Base-by-base conservation (phyloP, 1,284 basidiomycete species). In the Hymenochaete sp. region DNA sequence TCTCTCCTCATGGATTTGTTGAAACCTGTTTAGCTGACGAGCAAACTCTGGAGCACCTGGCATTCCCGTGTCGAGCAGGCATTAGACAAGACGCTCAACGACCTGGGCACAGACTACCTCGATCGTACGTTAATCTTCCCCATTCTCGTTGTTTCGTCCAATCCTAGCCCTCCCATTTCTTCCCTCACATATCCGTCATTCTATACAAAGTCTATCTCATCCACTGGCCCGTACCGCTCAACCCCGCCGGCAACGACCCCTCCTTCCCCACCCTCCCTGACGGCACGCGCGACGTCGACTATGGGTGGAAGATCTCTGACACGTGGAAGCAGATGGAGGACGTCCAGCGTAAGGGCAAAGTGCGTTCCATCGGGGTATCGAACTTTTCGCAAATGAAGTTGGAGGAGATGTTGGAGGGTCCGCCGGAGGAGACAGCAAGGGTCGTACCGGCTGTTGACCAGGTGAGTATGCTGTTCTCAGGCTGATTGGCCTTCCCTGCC, bases 281-380 rank as follows among this genome's bases (percentile, higher is more conserved):
- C 55, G 75, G 67, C 59, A 61, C 66, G 55, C 56, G 70, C 50
- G 73, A 79, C 60, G 81, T 79, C 77, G 64, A 79, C 42, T 41
- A 49, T 22, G 35, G 38, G 10, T 49, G 47, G 47, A 36, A 42
- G 2, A 27, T 49, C 14, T 33, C 47, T 18, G 71, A 89, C 54
- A 85, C 87, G 8, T 93, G 90, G 90, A 77, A 73, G 51, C 66
- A 72, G 50, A 84, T 89, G 77, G 83, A 86, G 62, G 73, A 72
- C 52, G 57, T 87, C 33, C 71, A 76, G 66, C 72, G 76, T 55
- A 72, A 65, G 37, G 45, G 43, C 14, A 49, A 49, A 36, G 37
- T 35, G 11, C 44, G 38, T 27, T 44, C 47, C 2, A 49, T 45
- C 72, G 76, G 81, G 53, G 76, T 86, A 38, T 83, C 79, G 45